A percentile compares a stretch with the other conserved stretches of the same genome.
phyloP scores from a whole-genome alignment of 2,329 filamentous ascomycete genomes.

The Trichoderma afroharzianum region DNA sequence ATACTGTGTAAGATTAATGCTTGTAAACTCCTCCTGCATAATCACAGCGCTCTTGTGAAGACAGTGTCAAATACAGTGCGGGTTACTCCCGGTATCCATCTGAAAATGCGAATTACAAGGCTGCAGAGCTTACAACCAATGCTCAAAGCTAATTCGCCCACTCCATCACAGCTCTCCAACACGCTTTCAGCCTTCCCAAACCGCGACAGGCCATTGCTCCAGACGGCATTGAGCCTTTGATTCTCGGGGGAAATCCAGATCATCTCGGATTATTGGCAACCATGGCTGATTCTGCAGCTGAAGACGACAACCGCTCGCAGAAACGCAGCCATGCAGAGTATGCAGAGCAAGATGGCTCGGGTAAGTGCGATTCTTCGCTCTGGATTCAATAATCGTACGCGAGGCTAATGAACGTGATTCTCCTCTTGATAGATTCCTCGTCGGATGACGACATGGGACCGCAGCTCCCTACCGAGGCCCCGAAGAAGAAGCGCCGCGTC shows the following conservation, averaged over 20 bases:
- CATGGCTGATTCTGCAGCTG: slow-evolving; percentile 25
- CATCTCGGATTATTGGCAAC: background rate
- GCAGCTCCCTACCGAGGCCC: slow-evolving; percentile 75
- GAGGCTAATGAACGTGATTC: slow-evolving; percentile 15
- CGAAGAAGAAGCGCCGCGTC: slow-evolving; percentile 86
- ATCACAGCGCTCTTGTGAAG: background rate
- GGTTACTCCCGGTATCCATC: background rate
- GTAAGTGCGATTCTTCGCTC: slow-evolving; percentile 27
- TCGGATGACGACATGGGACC: slow-evolving; percentile 93
- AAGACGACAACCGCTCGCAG: slow-evolving; percentile 35
- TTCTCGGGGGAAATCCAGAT: background rate
- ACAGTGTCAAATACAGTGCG: background rate
- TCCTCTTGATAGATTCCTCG: slow-evolving; percentile 54
- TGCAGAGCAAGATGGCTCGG: slow-evolving; percentile 43
- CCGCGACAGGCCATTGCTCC: background rate
- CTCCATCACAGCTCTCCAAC: background rate
- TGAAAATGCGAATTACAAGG: background rate
- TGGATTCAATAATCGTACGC: background rate
- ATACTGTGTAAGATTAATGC: background rate
- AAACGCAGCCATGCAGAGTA: slow-evolving; percentile 56
- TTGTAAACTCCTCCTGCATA: background rate
- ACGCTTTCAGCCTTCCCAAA: slow-evolving; percentile 13
- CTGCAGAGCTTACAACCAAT: background rate
- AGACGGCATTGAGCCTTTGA: background rate
- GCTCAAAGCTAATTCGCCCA: background rate